These are phyloP conservation scores for Penicillium sp. DNA, from an alignment of 2,329 filamentous ascomycete genomes.

Conservation along the genomic window DNA sequence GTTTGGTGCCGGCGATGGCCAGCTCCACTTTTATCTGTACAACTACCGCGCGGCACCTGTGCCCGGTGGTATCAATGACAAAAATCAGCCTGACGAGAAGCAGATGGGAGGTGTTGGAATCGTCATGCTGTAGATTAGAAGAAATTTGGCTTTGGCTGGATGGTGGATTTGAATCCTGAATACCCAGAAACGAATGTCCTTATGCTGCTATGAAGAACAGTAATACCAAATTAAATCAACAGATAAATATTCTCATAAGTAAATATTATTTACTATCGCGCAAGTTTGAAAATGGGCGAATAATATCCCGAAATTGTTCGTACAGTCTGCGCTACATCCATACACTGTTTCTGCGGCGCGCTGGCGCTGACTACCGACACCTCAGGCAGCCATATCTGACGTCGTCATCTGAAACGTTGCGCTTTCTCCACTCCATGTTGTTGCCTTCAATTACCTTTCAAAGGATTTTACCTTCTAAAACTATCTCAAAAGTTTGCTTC, in stretches of 20 bases:
- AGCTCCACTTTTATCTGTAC: conserved; percentile 95
- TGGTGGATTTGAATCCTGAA: conserved; percentile 11
- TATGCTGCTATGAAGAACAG: conserved; percentile 8
- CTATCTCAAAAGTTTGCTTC: background rate
- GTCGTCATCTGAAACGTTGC: conserved; percentile 21
- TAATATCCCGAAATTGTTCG: too few relatives aligned
- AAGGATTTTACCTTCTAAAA: background rate
- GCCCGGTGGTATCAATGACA: conserved; percentile 76
- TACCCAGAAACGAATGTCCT: conserved; percentile 16
- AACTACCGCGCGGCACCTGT: conserved; percentile 92
- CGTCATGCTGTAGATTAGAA: conserved; percentile 67
- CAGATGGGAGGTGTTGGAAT: conserved; percentile 84
- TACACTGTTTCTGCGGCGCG: background rate
- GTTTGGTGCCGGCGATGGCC: conserved; percentile 91
- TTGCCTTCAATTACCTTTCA: background rate
- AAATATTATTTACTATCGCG: background rate
- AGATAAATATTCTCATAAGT: background rate
- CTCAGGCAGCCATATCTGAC: conserved; percentile 18
- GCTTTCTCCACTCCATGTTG: conserved; percentile 6
- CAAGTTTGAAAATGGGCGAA: background rate
- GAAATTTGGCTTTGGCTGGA: conserved; percentile 2
- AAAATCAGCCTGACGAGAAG: conserved; percentile 74
- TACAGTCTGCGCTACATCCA: background rate
- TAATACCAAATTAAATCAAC: background rate
- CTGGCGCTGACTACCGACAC: conserved; percentile 1